These are phyloP conservation scores for Sphagnurus paluster DNA, from an alignment of 1,284 basidiomycete species.

Conservation along the genomic window DNA sequence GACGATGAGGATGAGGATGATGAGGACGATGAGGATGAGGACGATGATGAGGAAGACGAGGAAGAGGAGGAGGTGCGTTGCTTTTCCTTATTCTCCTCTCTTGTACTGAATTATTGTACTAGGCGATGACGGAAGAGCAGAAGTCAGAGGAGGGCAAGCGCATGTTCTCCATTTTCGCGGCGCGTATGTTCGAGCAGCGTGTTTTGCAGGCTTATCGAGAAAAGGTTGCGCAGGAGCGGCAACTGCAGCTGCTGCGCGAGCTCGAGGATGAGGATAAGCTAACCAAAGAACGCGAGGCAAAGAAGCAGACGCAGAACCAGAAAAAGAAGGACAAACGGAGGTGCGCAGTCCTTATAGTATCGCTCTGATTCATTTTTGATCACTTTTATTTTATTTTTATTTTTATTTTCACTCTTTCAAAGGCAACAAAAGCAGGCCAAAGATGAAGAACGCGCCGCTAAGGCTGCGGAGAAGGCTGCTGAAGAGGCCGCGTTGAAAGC, in stretches of 20 bases:
- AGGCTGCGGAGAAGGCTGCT: conserved; percentile 79
- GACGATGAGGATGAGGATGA: conserved; percentile 51
- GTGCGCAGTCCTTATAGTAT: conserved; percentile 40
- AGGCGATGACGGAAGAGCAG: conserved; percentile 84
- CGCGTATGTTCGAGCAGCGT: conserved; percentile 98
- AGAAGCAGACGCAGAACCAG: conserved; percentile 95
- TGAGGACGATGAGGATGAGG: conserved; percentile 45
- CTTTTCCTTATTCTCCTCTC: conserved; percentile 13
- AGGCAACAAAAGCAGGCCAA: conserved; percentile 91
- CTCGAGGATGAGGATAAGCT: conserved; percentile 87
- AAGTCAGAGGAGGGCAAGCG: conserved; percentile 98
- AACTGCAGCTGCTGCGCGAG: conserved; percentile 84
- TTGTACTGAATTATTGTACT: conserved; percentile 11
- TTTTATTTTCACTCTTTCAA: conserved; percentile 14
- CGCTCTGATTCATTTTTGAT: neutral
- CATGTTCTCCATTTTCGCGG: conserved; percentile 99
- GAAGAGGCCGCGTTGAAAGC: conserved; percentile 74
- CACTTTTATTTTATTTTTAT: conserved; percentile 5
- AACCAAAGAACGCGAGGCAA: conserved; percentile 83
- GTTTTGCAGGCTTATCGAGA: conserved; percentile 93
- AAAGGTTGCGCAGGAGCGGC: conserved; percentile 89
- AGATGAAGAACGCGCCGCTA: conserved; percentile 83
- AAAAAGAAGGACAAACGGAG: conserved; percentile 99
- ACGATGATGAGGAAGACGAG: conserved; percentile 51
- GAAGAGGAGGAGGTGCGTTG: conserved; percentile 49